Base-by-base conservation (phyloP, 2,329 filamentous ascomycete species). In the Hysterium pulicare region DNA sequence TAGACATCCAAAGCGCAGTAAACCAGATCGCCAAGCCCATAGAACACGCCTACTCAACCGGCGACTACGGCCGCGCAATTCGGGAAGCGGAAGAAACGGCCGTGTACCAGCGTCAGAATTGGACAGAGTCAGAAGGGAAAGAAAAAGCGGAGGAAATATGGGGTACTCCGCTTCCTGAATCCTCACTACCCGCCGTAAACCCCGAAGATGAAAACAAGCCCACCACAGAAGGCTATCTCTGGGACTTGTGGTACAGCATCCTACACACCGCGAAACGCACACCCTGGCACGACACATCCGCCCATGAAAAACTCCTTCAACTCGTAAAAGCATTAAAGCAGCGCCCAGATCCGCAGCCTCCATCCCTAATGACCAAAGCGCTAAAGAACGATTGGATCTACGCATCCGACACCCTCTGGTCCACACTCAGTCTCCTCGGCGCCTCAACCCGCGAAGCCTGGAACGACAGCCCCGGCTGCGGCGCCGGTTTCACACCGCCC, bases 201-300 rank as follows among this genome's bases (percentile, higher is more conserved):
- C 32, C 32, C 32, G 38, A 33, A 33, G 20, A 23, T 30, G 13
- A 36, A 28, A 43, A 50, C 33, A 39, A 53, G 13, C 51, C 57
- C 5, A 57, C 51, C 35, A 33, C 51, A 22, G 38, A 16, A 35
- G 22, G 30, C 9, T 24, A 30, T 9, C 37, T 39, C n/a, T 31
- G 24, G 26, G 55, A 60, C 23, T 41, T 65, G 2, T 63, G 57
- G 55, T 59, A 59, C 44, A 59, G 56, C 39, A 42, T 65, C 37
- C 50, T 65, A 7, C 61, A 66, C 36, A 52, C 58, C 1, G 54
- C 61, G 22, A 58, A 54, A 41, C 47, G 55, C 2, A 55, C 52
- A 5, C 33, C 53, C 1, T 61, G 49, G 42, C 43, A 38, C 3
- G 24, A 53, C 2, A 10, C 35, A 7, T 31, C 45, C 13, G 17